Base-by-base conservation (phyloP, 495 filamentous ascomycete genomes). In the Physcia stellaris region DNA sequence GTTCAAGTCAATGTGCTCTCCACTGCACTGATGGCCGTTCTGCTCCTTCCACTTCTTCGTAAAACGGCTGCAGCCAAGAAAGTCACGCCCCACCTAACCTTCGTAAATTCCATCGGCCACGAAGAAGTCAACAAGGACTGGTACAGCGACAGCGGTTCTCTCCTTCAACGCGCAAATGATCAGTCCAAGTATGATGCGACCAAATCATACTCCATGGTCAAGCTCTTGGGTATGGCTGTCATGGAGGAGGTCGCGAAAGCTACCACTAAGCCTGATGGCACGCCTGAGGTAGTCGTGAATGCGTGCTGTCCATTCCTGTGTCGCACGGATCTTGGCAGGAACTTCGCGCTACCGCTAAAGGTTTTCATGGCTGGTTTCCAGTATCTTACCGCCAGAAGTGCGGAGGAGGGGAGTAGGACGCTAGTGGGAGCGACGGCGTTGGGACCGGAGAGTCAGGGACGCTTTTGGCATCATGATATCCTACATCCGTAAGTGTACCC, bases 341-440 rank as follows among this genome's bases (percentile, higher is more conserved):
- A 50, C 26, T 50, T 45, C 9, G 30, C 35, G 22, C n/a, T 37
- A 24, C 4, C 11, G 5, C 23, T 26, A 24, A 40, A 24, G 22
- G 21, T 43, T 16, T 11, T 48, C 28, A 41, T 51, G 33, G 24
- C 29, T 16, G 7, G 27, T 17, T 35, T 31, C n/a, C 37, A 36
- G 19, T 29, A 37, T 12, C 6, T 48, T 12, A 31, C 47, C 24
- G 45, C 35, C 15, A 21, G 53, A 6, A 49, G 32, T 2, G 52
- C 45, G 0, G 56, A 59, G 43, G 31, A 50, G 21, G 56, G 56
- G 2, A 23, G 38, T 2, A 35, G 56, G 22, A 48, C 49, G 3
- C 26, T 59, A 13, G 52, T 57, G n/a, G 51, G 54, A 19, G 54
- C 49, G 2, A 55, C 56, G 10, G 42, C 29, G 7, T 24, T 55